Conservation (phyloP, 257 asterid genomes). For the Fraxinus pennsylvanica region DNA sequence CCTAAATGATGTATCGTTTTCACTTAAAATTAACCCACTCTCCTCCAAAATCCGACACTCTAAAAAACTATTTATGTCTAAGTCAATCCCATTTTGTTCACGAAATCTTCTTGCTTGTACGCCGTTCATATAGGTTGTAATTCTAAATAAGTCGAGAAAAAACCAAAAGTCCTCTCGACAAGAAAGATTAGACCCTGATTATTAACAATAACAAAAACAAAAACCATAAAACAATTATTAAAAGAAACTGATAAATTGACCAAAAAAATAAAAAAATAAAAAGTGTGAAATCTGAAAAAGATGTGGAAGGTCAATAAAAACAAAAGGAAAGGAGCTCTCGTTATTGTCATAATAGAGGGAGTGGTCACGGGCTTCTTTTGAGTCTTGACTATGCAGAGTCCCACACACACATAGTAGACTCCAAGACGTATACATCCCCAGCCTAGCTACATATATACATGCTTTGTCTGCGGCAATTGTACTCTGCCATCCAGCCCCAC, state of each 20-base stretch:
- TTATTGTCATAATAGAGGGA: conserved; percentile 41
- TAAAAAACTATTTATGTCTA: too few species aligned
- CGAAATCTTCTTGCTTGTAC: too few species aligned
- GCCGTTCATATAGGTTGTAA: too few species aligned
- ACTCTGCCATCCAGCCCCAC: conserved; percentile 7
- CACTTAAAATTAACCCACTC: too few species aligned
- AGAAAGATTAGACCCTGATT: background rate
- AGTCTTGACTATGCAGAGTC: conserved; percentile 50
- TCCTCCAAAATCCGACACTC: too few species aligned
- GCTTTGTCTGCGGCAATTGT: conserved; percentile 15
- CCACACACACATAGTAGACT: conserved; percentile 28
- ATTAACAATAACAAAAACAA: background rate
- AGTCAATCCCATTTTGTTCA: too few species aligned
- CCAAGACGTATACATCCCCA: conserved; percentile 27
- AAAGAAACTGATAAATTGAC: background rate
- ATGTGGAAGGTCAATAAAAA: conserved; percentile 29
- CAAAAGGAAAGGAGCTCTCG: conserved; percentile 36
- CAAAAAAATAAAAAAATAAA: background rate
- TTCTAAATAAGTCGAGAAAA: too few species aligned
- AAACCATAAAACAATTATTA: background rate
- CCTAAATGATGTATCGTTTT: too few species aligned
- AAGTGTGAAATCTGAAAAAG: conserved; percentile 13
- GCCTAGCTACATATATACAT: conserved; percentile 19
- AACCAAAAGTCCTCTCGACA: background rate
- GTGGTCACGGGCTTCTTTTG: conserved; percentile 61